These are phyloP conservation scores for Priceomyces carsonii DNA, from an alignment of 805 yeast species.

Conservation along the genomic window DNA sequence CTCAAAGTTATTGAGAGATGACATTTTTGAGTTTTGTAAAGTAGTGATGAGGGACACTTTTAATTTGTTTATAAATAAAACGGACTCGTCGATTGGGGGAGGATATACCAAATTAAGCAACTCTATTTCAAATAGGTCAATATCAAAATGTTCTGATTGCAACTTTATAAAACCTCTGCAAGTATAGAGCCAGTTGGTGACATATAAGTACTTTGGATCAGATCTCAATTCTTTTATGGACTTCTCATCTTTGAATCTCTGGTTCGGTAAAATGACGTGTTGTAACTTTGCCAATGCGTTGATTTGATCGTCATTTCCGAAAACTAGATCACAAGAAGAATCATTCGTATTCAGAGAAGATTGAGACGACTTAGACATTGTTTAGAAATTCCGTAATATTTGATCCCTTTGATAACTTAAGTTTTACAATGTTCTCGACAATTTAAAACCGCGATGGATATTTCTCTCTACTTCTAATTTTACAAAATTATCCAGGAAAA, in stretches of 20 bases:
- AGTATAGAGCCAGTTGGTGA: conserved; percentile 56
- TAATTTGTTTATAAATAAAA: conserved; percentile 43
- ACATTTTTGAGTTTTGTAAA: conserved; percentile 38
- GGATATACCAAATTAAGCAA: conserved; percentile 39
- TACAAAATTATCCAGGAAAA: too few relatives aligned
- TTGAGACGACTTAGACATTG: conserved; percentile 8
- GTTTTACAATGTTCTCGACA: too few relatives aligned
- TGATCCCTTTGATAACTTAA: too few relatives aligned
- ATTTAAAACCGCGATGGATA: too few relatives aligned
- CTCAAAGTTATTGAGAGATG: conserved; percentile 31
- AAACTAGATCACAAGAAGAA: conserved; percentile 9
- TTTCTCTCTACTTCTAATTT: too few relatives aligned
- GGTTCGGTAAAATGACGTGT: conserved; percentile 22
- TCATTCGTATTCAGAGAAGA: conserved; percentile 9
- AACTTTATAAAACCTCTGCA: conserved; percentile 54
- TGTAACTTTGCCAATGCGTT: conserved; percentile 16
- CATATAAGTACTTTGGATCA: conserved; percentile 25
- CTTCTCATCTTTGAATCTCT: conserved; percentile 9
- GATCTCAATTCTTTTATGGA: conserved; percentile 15
- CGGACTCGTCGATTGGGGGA: conserved; percentile 33
- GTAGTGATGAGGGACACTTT: conserved; percentile 42
- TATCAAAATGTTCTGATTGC: conserved; percentile 53
- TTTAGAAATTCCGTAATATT: too few relatives aligned
- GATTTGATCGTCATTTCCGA: conserved; percentile 20
- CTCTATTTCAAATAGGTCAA: conserved; percentile 63